phyloP scores from a whole-genome alignment of 2,329 filamentous ascomycete genomes.

The Sclerotinia minor region DNA sequence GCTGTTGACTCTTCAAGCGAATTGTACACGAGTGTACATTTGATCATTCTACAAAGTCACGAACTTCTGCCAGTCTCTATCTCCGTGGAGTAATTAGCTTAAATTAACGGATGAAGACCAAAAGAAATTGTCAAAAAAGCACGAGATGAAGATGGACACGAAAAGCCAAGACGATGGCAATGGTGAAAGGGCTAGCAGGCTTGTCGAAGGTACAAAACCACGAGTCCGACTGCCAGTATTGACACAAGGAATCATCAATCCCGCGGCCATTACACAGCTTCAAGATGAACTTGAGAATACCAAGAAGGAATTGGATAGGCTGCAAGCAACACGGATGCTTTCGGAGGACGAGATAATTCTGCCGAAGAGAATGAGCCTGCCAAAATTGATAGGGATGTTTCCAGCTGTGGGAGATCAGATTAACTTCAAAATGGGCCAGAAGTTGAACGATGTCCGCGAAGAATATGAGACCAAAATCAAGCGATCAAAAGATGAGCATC shows the following conservation, averaged over 20 bases:
- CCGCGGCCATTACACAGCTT: conserved; percentile 3
- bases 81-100: conserved; percentile 49
- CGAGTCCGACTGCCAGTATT: conserved; percentile 11
- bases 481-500: not conserved
- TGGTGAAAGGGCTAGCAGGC: too few species aligned
- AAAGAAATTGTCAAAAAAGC: not conserved
- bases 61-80: conserved; percentile 63
- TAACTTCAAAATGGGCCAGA: not conserved
- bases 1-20: conserved; percentile 68
- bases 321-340: not conserved
- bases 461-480: not conserved
- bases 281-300: conserved; percentile 18
- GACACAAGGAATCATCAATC: conserved; percentile 3
- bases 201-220: not conserved
- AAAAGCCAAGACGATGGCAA: too few species aligned
- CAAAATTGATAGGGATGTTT: not conserved
- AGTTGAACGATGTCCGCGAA: not conserved
- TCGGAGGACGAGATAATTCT: not conserved
- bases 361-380: not conserved
- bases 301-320: not conserved
- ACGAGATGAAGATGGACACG: not conserved
- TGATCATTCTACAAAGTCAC: conserved; percentile 53
- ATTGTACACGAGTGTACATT: too few species aligned
- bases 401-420: not conserved
- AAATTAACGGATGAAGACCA: not conserved